Evolutionary conservation across 2,329 filamentous ascomycete species (phyloP), one percentile per base, ranked within the genome.

Genomic region (Neofusicoccum parvum): DNA sequence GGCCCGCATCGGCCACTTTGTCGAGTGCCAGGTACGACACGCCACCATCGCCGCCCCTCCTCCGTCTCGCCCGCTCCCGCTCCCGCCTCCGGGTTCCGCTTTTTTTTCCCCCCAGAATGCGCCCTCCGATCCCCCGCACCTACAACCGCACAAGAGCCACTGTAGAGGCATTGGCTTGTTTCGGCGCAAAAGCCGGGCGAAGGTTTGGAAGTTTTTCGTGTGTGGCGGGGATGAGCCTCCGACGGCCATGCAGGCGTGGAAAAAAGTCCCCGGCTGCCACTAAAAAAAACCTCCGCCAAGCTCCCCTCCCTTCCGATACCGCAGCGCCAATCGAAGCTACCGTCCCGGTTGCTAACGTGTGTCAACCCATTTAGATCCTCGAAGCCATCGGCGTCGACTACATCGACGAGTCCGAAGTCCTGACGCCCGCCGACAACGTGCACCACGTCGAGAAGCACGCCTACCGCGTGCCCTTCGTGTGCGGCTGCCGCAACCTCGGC

Each of bases 391-490:
- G 92, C 68, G 91, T 98, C 73, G 95, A 99, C 84, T 99, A 97
- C 84, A 95, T 99, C 72, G 94, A 99, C 80, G 95, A 99, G 83
- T 94, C 90, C 79, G 95, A 99, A 87, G 95, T 99, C 63, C 87
- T 99, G 62, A 99, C 95, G 5, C 94, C 94, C 0, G 95, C 95
- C 70, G 95, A 99, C 78, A 87, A 94, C 75, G 84, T 88, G 71
- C 90, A 91, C 85, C 95, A 99, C 82, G 93, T 99, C 67, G 91
- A 94, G 79, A 99, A 99, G 86, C 84, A 87, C 78, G 80, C 80
- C 69, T 98, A 92, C 85, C 87, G 86, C 75, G 89, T 90, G 20
- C 95, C 95, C 62, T 99, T 98, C 76, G 95, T 99, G 66, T 98
- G 95, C 80, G 95, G 95, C 64, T 98, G 95, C 86, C 87, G 94